Percentiles rank a stretch among this genome's conserved stretches.
These are phyloP conservation scores for Capsella rubella DNA, from an alignment of 441 rosid species.

Conservation along the genomic window DNA sequence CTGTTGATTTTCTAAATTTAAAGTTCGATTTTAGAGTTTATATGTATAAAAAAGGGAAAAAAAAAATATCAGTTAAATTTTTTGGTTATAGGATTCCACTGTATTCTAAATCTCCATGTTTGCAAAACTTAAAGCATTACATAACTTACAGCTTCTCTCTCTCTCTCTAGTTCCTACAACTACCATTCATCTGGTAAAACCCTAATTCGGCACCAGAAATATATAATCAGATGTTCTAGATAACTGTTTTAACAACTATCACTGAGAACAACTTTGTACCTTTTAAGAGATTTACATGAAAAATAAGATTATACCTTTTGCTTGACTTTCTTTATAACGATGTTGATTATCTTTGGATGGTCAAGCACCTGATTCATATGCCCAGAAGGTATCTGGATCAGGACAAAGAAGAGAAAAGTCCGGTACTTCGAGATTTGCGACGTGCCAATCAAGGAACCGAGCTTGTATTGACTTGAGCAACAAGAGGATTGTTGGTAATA, in stretches of 20 bases:
- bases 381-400: slow-evolving; percentile 95
- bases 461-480: slow-evolving; percentile 82
- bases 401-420: slow-evolving; percentile 85
- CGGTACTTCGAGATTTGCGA: slow-evolving; percentile 87
- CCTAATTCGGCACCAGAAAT: slow-evolving; percentile 16
- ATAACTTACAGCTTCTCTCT: slow-evolving; percentile 6
- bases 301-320: slow-evolving; percentile 21
- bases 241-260: slow-evolving; percentile 29
- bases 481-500: slow-evolving; percentile 77
- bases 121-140: slow-evolving; percentile 28
- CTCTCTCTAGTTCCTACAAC: slow-evolving; percentile 35
- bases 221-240: slow-evolving; percentile 33
- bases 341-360: slow-evolving; percentile 5
- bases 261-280: slow-evolving; percentile 31
- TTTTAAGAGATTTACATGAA: slow-evolving; percentile 35
- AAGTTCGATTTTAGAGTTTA: no score
- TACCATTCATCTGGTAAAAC: slow-evolving; percentile 33
- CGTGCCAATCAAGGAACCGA: slow-evolving; percentile 88
- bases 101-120: slow-evolving; percentile 2
- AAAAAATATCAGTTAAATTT: no score
- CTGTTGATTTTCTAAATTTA: no score
- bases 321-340: not conserved
- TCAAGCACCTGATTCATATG: slow-evolving; percentile 74
- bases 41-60: no score
- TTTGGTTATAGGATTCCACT: slow-evolving; percentile 3